Percentiles rank a stretch among this genome's conserved stretches.
Conservation (phyloP, 2,329 filamentous ascomycete species). For the Diplodia corticola region DNA sequence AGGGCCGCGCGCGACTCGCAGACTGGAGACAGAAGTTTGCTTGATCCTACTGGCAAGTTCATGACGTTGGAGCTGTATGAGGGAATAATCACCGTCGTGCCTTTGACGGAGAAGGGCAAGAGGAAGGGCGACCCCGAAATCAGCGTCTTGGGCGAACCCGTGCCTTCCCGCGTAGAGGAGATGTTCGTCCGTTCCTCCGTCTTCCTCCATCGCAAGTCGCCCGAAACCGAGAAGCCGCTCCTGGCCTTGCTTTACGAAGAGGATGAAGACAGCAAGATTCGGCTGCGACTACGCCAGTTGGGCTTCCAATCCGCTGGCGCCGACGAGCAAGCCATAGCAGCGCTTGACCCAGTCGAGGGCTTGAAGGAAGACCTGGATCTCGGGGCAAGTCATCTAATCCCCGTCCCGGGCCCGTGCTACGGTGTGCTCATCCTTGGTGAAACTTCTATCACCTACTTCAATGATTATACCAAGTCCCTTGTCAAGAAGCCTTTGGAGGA, state of each 20-base stretch:
- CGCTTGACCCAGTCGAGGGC: slow-evolving; percentile 54
- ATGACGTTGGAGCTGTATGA: slow-evolving; percentile 69
- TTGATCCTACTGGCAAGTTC: slow-evolving; percentile 75
- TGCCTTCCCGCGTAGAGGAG: slow-evolving; percentile 64
- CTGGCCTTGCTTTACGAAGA: slow-evolving; percentile 68
- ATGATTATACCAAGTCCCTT: slow-evolving; percentile 69
- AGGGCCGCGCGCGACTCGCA: slow-evolving; percentile 70
- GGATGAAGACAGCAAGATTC: slow-evolving; percentile 54
- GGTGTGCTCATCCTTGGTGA: slow-evolving; percentile 51
- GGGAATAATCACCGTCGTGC: slow-evolving; percentile 65
- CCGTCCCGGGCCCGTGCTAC: slow-evolving; percentile 58
- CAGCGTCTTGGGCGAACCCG: slow-evolving; percentile 62
- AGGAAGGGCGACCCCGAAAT: slow-evolving; percentile 52
- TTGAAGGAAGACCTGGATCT: slow-evolving; percentile 58
- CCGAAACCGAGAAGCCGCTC: slow-evolving; percentile 54
- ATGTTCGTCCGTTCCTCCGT: slow-evolving; percentile 66
- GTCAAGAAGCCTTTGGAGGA: slow-evolving; percentile 67
- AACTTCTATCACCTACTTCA: slow-evolving; percentile 81
- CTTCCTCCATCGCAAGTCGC: slow-evolving; percentile 59
- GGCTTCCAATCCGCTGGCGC: slow-evolving; percentile 48
- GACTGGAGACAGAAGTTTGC: slow-evolving; percentile 77
- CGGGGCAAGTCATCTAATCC: slow-evolving; percentile 63
- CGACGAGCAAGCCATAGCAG: slow-evolving; percentile 51
- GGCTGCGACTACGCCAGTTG: slow-evolving; percentile 57
- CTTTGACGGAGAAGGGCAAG: slow-evolving; percentile 57